Evolutionary conservation across 805 yeast species (phyloP).

Genomic region (Wickerhamomyces rabaulensis): DNA sequence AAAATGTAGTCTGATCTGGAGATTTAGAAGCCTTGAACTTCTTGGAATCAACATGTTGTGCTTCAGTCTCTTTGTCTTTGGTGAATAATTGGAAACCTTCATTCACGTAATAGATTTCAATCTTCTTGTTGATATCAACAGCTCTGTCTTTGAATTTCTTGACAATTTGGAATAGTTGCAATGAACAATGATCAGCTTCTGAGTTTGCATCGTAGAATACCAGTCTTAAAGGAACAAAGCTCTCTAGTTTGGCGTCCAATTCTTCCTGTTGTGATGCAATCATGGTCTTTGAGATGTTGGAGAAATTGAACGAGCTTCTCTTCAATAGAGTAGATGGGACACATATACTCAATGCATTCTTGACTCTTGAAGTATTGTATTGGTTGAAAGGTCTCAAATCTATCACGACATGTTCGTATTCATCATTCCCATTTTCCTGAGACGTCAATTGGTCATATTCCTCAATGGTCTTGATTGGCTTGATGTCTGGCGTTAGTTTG

Average conservation of each 20-base stretch:
- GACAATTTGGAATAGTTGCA: constrained; percentile 22
- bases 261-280: constrained; percentile 15
- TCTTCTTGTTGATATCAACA: constrained; percentile 8
- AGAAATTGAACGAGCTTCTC: constrained; percentile 33
- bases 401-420: constrained; percentile 13
- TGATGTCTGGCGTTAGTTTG: constrained; percentile 2
- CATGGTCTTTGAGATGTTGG: constrained; percentile 26
- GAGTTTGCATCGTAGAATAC: constrained; percentile 23
- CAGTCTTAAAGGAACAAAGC: constrained; percentile 7
- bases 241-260: constrained; percentile 11
- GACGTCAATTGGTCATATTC: constrained; percentile 4
- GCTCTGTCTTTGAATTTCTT: constrained; percentile 19
- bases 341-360: constrained; percentile 67
- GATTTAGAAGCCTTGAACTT: constrained; percentile 11
- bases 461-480: constrained; percentile 6
- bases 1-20: constrained; percentile 11
- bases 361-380: constrained; percentile 53
- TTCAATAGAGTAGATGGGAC: constrained; percentile 83
- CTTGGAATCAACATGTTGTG: constrained; percentile 7
- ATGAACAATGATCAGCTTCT: constrained; percentile 15
- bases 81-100: constrained; percentile 18
- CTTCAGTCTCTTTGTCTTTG: constrained; percentile 1
- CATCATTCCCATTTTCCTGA: neutral
- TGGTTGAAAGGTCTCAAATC: constrained; percentile 84
- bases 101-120: constrained; percentile 16